Evolutionary conservation across 2,329 filamentous ascomycete species (phyloP), one percentile per base, ranked within the genome.

Genomic region (Macrophomina phaseolina): DNA sequence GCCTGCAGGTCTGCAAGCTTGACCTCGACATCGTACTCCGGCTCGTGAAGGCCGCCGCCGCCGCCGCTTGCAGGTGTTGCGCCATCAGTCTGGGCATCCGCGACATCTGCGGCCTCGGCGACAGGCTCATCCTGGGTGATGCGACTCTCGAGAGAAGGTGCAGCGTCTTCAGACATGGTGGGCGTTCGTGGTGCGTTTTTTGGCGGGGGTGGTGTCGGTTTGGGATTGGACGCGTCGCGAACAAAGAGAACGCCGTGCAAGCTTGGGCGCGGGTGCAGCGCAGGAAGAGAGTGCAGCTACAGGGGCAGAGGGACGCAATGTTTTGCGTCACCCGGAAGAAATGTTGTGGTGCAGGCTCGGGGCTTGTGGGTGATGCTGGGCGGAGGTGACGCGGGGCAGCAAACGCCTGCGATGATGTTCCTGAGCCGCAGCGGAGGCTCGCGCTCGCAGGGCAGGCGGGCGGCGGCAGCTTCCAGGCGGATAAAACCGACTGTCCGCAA

Each of bases 1-100:
- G 89, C 87, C 80, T 97, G 93, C 64, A 97, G 85, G 75, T 97
- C 93, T 73, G 90, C 94, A 67, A 98, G 87, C 79, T 94, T 95
- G 73, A 99, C 92, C 75, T 97, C 91, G 71, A 99, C 94, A 71
- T 95, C 91, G 80, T 91, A 96, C 67, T 91, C 89, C 4, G 89
- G 89, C 78, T 97, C 92, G 28, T 87, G 80, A 11, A 89, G 81
- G 9, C 80, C 75, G 36, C 74, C 76, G 58, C 78, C 80, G 67
- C 77, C 76, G 68, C 80, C 76, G 61, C 74, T 76, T 48, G 73
- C 75, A n/a, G 74, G 73, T 12, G 77, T 77, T 14, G 81, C 79
- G 67, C 85, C 85, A 73, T 87, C 85, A 28, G 76, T 71, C 70
- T 84, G 81, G 1, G 74, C 72, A 9, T 45, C 67, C 7, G 38